These are phyloP conservation scores for Monilinia fructigena DNA, from an alignment of 2,329 filamentous ascomycete species.

Conservation along the genomic window DNA sequence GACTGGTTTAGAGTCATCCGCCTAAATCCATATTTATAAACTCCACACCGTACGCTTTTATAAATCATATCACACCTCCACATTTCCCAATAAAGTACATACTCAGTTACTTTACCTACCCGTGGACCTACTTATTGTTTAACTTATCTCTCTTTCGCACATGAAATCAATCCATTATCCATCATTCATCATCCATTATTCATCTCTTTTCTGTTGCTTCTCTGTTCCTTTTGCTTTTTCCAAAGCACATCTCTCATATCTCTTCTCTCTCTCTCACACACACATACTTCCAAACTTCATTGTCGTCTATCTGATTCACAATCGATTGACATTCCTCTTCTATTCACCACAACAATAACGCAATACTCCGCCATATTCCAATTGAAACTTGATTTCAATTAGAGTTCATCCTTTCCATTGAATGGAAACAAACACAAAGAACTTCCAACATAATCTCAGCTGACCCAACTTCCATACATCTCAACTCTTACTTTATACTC, in stretches of 20 bases:
- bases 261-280: not conserved
- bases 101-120: not conserved
- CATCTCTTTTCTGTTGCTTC: not conserved
- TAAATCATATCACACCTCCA: slow-evolving; percentile 9
- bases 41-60: slow-evolving; percentile 6
- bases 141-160: not conserved
- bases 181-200: too few relatives aligned
- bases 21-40: slow-evolving; percentile 17
- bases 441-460: slow-evolving; percentile 33
- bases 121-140: slow-evolving; percentile 2
- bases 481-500: slow-evolving; percentile 16
- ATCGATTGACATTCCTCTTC: slow-evolving; percentile 28
- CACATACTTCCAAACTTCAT: not conserved
- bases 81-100: not conserved
- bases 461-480: slow-evolving; percentile 29
- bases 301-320: slow-evolving; percentile 12
- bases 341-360: slow-evolving; percentile 25
- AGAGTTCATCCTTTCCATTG: slow-evolving; percentile 30
- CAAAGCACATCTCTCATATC: not conserved
- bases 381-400: slow-evolving; percentile 16
- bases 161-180: not conserved
- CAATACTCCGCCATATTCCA: slow-evolving; percentile 22
- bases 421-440: slow-evolving; percentile 36
- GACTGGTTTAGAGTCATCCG: slow-evolving; percentile 23
- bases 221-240: not conserved